Evolutionary conservation across 768 basidiomycete genomes (phyloP).

Genomic region (Tubosaeta sp.): DNA sequence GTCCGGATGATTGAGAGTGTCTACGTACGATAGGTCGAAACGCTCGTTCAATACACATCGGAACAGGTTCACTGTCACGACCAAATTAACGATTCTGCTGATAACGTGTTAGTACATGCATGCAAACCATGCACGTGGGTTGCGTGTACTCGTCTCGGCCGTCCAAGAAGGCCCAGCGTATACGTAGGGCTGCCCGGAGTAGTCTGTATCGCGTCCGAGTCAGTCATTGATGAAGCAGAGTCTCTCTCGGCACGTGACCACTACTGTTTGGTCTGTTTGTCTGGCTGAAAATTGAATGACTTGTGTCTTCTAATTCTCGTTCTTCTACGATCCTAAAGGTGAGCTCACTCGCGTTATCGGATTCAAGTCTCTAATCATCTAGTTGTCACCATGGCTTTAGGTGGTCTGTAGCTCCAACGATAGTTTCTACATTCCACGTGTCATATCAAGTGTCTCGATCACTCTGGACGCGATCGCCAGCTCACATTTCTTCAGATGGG

Average conservation of each 20-base stretch:
- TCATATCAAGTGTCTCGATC: conserved; percentile 17
- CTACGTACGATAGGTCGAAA: no score
- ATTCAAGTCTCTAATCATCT: neutral
- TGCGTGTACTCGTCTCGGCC: no score
- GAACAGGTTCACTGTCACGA: no score
- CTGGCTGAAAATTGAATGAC: neutral
- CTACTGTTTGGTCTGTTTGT: neutral
- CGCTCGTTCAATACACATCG: no score
- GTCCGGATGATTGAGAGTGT: no score
- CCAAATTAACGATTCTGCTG: no score
- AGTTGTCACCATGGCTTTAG: neutral
- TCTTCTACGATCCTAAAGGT: neutral
- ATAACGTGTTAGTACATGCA: no score
- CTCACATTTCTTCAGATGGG: conserved; percentile 23
- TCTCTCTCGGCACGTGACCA: neutral
- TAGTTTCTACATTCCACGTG: conserved; percentile 1
- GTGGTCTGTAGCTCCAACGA: neutral
- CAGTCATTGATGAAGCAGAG: no score
- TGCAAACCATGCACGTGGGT: no score
- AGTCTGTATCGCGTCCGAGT: no score
- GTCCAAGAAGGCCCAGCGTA: no score
- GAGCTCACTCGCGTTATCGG: neutral
- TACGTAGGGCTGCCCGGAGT: no score
- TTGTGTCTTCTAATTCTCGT: neutral
- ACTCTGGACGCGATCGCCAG: conserved; percentile 2